Evolutionary conservation across 192 early-diverging fungal species (phyloP), one percentile per base, ranked within the genome.

Genomic region (Coemansia erecta): DNA sequence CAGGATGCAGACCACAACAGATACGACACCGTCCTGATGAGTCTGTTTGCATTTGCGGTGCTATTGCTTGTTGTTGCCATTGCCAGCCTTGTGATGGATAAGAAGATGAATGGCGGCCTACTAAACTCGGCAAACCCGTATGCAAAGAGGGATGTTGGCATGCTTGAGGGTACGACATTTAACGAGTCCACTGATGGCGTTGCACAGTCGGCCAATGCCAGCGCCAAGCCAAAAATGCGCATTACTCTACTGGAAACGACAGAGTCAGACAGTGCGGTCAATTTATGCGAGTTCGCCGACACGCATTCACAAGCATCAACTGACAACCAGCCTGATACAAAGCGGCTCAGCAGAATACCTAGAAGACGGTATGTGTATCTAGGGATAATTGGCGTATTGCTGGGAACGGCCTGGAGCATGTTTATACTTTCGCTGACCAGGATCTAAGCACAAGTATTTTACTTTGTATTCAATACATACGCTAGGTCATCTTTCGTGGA

Each of bases 1-100:
- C 80, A 81, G 24, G 80, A 81, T 44, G 60, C 66, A 0, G 73
- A 76, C 55, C 66, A 81, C 60, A 76, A 81, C 51, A 55, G 56
- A 23, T 81, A 81, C 54, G 80, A 81, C 58, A 72, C 60, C 0
- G 80, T 76, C 26, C 66, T 81, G 1, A 63, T 81, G 35, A 67
- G 74, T 17, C 60, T 81, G 37, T 59, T 77, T 17, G 69, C 62
- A 0, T 77, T 81, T 58, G 61, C 73, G 1, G 70, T 52, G 2
- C 11, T 81, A 11, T 33, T 76, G 26, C 58, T 81, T 23, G 53
- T 72, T 14, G 70, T 72, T 22, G 65, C 66, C 6, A 35, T 67
- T 5, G 58, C 51, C 9, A 61, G 70, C 33, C 43, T 77, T 26
- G 52, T 54, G 18, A 19, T 60, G 21, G 80, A 81, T 47, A 50